Base-by-base conservation (phyloP, 331 rosid species). In the Dryas integrifolia region DNA sequence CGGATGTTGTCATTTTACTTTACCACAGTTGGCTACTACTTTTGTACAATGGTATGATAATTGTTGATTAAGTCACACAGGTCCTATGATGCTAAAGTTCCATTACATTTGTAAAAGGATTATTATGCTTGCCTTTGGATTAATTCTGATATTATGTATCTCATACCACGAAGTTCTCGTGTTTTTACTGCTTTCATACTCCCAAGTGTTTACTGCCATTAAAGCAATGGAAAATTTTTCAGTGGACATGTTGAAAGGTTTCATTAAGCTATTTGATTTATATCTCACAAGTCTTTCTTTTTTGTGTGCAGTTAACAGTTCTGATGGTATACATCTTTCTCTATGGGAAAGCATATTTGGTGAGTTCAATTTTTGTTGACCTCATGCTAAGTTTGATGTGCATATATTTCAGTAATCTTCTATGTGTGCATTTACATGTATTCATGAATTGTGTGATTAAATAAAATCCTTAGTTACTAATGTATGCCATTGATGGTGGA, bases 1-100 rank as follows among this genome's bases (percentile, higher is more conserved):
- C 87, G 98, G 75, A 93, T 89, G 98, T 77, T 93, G 89, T 91
- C 98, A 43, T 93, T 93, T 77, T 93, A 86, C 86, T 89, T 82
- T 76, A 77, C 98, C 79, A 91, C 98, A 7, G 96, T 93, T 63
- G 97, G 98, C 80, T 91, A 73, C 88, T 91, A 93, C 82, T 76
- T 90, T 68, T 91, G 97, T 86, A 93, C 97, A 47, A 86, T 93
- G 98, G 98, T 93, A 84, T 49, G 88, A 35, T 40, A 64, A 70
- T 45, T 68, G 6, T 68, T 44, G 49, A 9, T 30, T 56, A 73
- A 18, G 4, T 4, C 59, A 7, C 30, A 18, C 35, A 7, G 4
- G n/a, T 53, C 5, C 6, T 53, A n/a, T 53, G 7, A 53, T 53
- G 30, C 35, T 53, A 53, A 51, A 53, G 35, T 53, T 53, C 30